These are phyloP conservation scores for Acephala macrosclerotiorum DNA, from an alignment of 2,329 filamentous ascomycete genomes.

Conservation along the genomic window DNA sequence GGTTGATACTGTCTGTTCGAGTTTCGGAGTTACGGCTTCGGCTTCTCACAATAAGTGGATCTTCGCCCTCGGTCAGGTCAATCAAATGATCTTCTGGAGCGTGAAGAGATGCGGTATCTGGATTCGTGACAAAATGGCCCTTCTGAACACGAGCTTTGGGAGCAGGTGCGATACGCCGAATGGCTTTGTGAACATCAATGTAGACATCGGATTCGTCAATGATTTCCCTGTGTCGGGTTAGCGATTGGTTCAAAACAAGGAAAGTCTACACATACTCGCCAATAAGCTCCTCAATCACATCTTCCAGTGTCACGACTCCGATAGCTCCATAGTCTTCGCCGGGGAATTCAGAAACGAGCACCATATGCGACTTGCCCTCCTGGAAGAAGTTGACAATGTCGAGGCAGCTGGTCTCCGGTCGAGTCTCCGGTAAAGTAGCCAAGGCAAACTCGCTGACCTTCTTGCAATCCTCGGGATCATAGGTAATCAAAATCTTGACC, in stretches of 20 bases:
- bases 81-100: slow-evolving; percentile 47
- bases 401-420: slow-evolving; percentile 93
- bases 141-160: slow-evolving; percentile 77
- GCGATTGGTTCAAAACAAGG: slow-evolving; percentile 31
- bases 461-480: slow-evolving; percentile 92
- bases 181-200: slow-evolving; percentile 97
- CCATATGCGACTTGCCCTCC: slow-evolving; percentile 99
- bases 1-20: slow-evolving; percentile 26
- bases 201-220: slow-evolving; percentile 99
- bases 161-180: slow-evolving; percentile 67
- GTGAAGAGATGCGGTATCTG: slow-evolving; percentile 45
- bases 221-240: slow-evolving; percentile 74
- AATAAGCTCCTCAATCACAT: slow-evolving; percentile 98
- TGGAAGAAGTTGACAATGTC: slow-evolving; percentile 99
- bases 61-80: slow-evolving; percentile 56
- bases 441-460: slow-evolving; percentile 89
- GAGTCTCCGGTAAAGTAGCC: slow-evolving; percentile 92
- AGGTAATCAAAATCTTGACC: slow-evolving; percentile 98
- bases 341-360: slow-evolving; percentile 87
- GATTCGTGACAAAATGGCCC: slow-evolving; percentile 58
- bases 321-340: slow-evolving; percentile 91
- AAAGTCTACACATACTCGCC: slow-evolving; percentile 76
- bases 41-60: slow-evolving; percentile 23
- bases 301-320: slow-evolving; percentile 94
- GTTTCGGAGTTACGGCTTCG: not conserved